Evolutionary conservation across 2,329 filamentous ascomycete genomes (phyloP).

Genomic region (Talaromyces sp.): DNA sequence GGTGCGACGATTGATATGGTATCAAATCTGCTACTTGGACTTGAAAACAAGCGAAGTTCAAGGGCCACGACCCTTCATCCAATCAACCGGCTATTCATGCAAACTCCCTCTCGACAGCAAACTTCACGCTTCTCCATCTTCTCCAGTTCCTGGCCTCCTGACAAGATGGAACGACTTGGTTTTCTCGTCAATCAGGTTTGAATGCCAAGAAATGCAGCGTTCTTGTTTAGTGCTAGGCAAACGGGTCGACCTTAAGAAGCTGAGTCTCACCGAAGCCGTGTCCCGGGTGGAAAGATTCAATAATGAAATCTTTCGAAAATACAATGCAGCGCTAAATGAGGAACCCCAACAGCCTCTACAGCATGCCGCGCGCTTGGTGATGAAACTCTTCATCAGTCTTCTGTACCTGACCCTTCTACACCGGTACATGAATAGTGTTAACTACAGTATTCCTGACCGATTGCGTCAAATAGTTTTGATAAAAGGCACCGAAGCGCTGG

Average conservation of each 20-base stretch:
- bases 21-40: conserved; percentile 71
- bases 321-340: conserved; percentile 57
- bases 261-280: conserved; percentile 58
- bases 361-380: conserved; percentile 56
- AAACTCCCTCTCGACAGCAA: conserved; percentile 65
- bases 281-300: conserved; percentile 64
- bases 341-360: conserved; percentile 51
- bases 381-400: conserved; percentile 57
- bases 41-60: conserved; percentile 68
- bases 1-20: conserved; percentile 66
- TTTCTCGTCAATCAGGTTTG: conserved; percentile 61
- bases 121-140: conserved; percentile 44
- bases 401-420: conserved; percentile 64
- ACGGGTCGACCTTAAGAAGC: conserved; percentile 57
- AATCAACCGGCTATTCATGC: conserved; percentile 68
- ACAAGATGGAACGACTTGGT: conserved; percentile 64
- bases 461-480: conserved; percentile 59
- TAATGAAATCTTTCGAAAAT: conserved; percentile 58
- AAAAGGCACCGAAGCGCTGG: conserved; percentile 50
- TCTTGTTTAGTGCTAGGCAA: conserved; percentile 62
- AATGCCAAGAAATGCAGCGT: conserved; percentile 67
- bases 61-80: conserved; percentile 64
- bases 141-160: conserved; percentile 38
- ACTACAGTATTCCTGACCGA: conserved; percentile 41
- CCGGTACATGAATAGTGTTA: conserved; percentile 52